Base-by-base conservation (phyloP, 2,329 filamentous ascomycete genomes). In the Dactylellina haptotyla region DNA sequence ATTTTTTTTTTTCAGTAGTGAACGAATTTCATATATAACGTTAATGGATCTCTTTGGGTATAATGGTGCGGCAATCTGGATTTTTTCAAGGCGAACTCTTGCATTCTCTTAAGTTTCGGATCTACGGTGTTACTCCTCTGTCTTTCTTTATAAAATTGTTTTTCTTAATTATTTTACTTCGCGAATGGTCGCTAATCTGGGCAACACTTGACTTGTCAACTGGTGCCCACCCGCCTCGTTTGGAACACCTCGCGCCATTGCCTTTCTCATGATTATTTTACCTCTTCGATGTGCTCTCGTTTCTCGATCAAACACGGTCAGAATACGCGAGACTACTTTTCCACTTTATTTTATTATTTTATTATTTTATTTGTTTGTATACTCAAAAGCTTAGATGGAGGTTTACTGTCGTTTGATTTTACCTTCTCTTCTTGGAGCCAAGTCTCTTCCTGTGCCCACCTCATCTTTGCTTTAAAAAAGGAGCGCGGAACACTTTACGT, bases 11-110 rank as follows among this genome's bases (percentile, higher is more conserved):
- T 20, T 18, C 41, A 4, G 3, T 3, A 8, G 3, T 45, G 14
- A 20, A 50, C 45, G 45, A 50, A 2, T 26, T 50, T 26, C 14
- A 8, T 45, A 16, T 45, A 4, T 14, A 32, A 18, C 18, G 32
- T n/a, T 37, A 20, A 32, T 28, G 50, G 20, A 3, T 34, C 8
- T 32, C 18, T 18, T 54, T 34, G 8, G 26, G 6, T 34, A n/a
- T 54, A 32, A 54, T 37, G 28, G 28, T 34, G 26, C 50, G 50
- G 50, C 18, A 37, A 54, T 54, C 6, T 54, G 26, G n/a, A 34
- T 37, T 37, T 34, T 34, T 37, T 34, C n/a, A n/a, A n/a, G n/a
- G n/a, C n/a, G n/a, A n/a, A n/a, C n/a, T n/a, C n/a, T n/a, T n/a
- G n/a, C n/a, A n/a, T n/a, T n/a, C n/a, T n/a, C n/a, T n/a, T n/a